Conservation (phyloP, 1,284 basidiomycete species). For the Apiotrichum akiyoshidainum region DNA sequence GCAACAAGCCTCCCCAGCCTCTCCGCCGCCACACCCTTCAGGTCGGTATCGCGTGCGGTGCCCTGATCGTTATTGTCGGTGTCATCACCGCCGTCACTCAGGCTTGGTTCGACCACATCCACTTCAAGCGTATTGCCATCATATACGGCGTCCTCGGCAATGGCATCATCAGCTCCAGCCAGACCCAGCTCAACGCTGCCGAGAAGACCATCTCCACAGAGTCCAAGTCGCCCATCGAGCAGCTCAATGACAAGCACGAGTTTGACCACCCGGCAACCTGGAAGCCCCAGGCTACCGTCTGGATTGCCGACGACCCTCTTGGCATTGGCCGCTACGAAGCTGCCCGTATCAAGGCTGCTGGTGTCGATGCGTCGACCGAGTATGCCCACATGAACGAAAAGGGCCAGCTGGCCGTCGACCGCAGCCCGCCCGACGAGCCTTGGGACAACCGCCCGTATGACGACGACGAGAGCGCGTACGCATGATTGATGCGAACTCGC, state of each 20-base stretch:
- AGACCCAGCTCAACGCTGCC: conserved; percentile 22
- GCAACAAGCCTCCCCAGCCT: background rate
- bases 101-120: conserved; percentile 45
- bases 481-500: too few relatives aligned
- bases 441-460: conserved; percentile 36
- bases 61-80: conserved; percentile 44
- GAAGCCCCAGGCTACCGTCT: conserved; percentile 50
- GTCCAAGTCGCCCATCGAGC: conserved; percentile 22
- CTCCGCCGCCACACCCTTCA: conserved; percentile 20
- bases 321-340: conserved; percentile 47
- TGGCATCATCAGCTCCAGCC: conserved; percentile 12
- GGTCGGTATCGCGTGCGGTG: conserved; percentile 46
- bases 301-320: conserved; percentile 49
- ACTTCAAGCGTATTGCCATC: conserved; percentile 39
- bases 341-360: conserved; percentile 40
- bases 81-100: conserved; percentile 41
- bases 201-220: conserved; percentile 23
- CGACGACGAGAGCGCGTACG: conserved; percentile 6
- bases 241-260: conserved; percentile 38
- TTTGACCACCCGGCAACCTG: conserved; percentile 52
- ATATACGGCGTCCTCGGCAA: conserved; percentile 23
- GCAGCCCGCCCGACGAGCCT: conserved; percentile 44
- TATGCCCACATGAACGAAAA: conserved; percentile 47
- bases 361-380: conserved; percentile 46
- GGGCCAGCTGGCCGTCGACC: conserved; percentile 41